These are phyloP conservation scores for Cryptosporidium ubiquitum DNA, from an alignment of 169 alveolate species.

Conservation along the genomic window DNA sequence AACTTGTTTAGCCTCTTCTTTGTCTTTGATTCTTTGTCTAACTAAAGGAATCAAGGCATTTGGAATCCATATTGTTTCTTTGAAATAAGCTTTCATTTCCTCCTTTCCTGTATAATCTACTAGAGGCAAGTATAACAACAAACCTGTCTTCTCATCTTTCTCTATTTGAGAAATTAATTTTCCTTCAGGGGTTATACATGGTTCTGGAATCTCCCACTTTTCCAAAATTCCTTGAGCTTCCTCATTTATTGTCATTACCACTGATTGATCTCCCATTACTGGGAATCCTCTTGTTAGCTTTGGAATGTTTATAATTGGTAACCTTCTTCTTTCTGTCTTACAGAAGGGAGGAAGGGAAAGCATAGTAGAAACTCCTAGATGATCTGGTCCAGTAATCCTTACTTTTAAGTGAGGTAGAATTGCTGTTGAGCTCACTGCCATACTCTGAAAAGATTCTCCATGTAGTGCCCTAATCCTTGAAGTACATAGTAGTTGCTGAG, in stretches of 20 bases:
- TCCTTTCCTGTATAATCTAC: slow-evolving; percentile 45
- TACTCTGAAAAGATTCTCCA: slow-evolving; percentile 61
- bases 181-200: slow-evolving; percentile 68
- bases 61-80: slow-evolving; percentile 71
- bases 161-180: slow-evolving; percentile 23
- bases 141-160: slow-evolving; percentile 12
- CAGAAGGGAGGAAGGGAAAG: slow-evolving; percentile 63
- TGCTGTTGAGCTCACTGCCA: slow-evolving; percentile 58
- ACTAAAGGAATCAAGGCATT: slow-evolving; percentile 46
- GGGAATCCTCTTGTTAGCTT: slow-evolving; percentile 58
- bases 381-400: slow-evolving; percentile 64
- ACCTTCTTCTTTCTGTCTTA: slow-evolving; percentile 23
- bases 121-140: slow-evolving; percentile 6
- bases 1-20: slow-evolving; percentile 13
- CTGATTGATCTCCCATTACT: slow-evolving; percentile 64
- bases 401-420: slow-evolving; percentile 58
- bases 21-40: slow-evolving; percentile 10
- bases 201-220: slow-evolving; percentile 71
- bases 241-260: slow-evolving; percentile 58
- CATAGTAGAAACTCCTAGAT: slow-evolving; percentile 63
- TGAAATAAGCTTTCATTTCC: slow-evolving; percentile 58
- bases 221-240: slow-evolving; percentile 29
- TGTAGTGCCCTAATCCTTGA: slow-evolving; percentile 54
- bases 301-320: slow-evolving; percentile 56
- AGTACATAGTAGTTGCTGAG: slow-evolving; percentile 33